Evolutionary conservation across 352 stramenopile genomes (phyloP).

Genomic region (Blastocystis sp.): DNA sequence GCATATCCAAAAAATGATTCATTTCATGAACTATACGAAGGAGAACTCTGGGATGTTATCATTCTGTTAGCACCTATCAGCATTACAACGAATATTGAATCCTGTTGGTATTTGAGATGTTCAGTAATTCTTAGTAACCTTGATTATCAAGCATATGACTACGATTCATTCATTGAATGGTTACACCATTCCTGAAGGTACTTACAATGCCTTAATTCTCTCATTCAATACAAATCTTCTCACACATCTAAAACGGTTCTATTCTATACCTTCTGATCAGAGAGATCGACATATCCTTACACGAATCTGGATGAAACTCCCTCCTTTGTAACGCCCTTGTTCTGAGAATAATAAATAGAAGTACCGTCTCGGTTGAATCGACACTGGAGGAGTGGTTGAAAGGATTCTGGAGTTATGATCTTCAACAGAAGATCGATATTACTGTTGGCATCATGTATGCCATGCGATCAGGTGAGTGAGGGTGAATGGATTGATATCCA

Average conservation of each 20-base stretch:
- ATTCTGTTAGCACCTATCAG: not conserved
- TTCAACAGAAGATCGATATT: not conserved
- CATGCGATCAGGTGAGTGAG: not conserved
- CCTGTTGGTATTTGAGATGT: not conserved
- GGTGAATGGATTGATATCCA: not conserved
- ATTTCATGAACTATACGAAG: not conserved
- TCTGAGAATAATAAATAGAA: not conserved
- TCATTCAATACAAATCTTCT: not conserved
- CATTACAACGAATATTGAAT: not conserved
- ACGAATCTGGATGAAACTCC: slow-evolving; percentile 13
- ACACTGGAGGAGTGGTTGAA: slow-evolving; percentile 3
- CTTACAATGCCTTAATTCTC: slow-evolving; percentile 17
- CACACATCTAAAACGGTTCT: not conserved
- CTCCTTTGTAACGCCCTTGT: not conserved
- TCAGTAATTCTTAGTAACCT: not conserved
- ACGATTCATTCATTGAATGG: slow-evolving; percentile 11
- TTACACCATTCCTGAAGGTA: slow-evolving; percentile 6
- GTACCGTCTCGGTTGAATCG: not conserved
- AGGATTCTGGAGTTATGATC: not conserved
- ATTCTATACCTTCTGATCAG: not conserved
- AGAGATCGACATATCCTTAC: not conserved
- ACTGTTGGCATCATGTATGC: slow-evolving; percentile 27
- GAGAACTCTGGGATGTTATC: slow-evolving; percentile 5
- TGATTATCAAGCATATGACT: slow-evolving; percentile 6
- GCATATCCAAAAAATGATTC: slow-evolving; percentile 27